Conservation (phyloP, 768 basidiomycete genomes). For the Podaxis mareebaensis region DNA sequence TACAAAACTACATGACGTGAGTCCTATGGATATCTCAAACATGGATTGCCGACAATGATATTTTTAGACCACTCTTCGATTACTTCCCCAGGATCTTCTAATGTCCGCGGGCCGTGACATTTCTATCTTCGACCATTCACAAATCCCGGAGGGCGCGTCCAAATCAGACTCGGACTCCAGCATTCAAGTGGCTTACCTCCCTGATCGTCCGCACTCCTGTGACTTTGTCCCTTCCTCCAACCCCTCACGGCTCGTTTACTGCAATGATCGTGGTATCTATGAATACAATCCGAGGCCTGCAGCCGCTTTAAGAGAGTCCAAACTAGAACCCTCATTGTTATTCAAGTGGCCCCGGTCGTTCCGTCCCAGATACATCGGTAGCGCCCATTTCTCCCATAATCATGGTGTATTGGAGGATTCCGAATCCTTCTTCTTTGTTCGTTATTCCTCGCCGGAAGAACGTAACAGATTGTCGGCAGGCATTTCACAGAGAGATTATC, state of each 20-base stretch:
- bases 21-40: neutral
- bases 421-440: neutral
- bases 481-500: neutral
- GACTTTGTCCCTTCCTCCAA: neutral
- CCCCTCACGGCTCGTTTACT: neutral
- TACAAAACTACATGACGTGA: neutral
- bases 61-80: neutral
- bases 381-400: neutral
- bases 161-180: neutral
- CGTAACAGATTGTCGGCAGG: neutral
- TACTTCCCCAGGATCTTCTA: neutral
- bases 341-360: neutral
- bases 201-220: neutral
- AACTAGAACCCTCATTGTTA: neutral
- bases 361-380: neutral
- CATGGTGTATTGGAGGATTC: neutral
- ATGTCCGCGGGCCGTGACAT: neutral
- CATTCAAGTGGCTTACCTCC: neutral
- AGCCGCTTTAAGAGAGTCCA: neutral
- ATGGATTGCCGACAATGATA: neutral
- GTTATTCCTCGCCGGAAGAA: neutral
- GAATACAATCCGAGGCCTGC: neutral
- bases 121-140: neutral
- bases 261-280: neutral
- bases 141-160: neutral